Base-by-base conservation (phyloP, 2,329 filamentous ascomycete species). In the Colletotrichum phormii region DNA sequence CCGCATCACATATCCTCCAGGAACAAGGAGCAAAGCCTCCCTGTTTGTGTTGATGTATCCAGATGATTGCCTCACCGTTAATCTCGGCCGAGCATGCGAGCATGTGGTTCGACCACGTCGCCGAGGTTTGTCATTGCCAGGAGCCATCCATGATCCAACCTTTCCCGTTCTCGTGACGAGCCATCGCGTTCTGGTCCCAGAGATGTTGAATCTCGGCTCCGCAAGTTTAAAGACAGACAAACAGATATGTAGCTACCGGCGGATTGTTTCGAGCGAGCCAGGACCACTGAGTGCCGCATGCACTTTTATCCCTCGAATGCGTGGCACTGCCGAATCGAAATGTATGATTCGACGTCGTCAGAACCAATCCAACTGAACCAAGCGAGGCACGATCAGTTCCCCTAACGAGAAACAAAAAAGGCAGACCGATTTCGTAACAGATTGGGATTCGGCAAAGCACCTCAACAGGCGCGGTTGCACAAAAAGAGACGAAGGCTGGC, bases 121-220 rank as follows among this genome's bases (percentile, higher is more conserved):
- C 55, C 62, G 46, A 67, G 55, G 46, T 7, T 33, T 60, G 53
- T 26, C 22, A 18, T 37, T 24, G 35, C 53, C 8, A 15, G 13
- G 31, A 6, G 18, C 7, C 33, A 42, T 31, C 13, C 13, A 6
- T n/a, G 18, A 37, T 26, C 8, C 24, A 60, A 24, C 26, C 6
- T 54, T 60, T 33, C 31, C 54, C 62, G 46, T 54, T 66, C 26
- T 42, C 11, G 24, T 22, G 9, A 6, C 29, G 35, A 49, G 59
- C 15, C 9, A 35, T 5, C 31, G 54, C 4, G n/a, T 46, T 18
- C 8, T 18, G 49, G 18, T 31, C 22, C 46, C 12, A 33, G 42
- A 60, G 8, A 66, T 70, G 67, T n/a, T 46, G 37, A 54, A 31
- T 53, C 26, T 59, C 31, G 31, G 33, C 67, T 22, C 55, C 35